Percentiles rank a stretch among this genome's conserved stretches.
Evolutionary conservation across 192 early-diverging fungal genomes (phyloP).

Genomic region (Rhizophagus sp.): DNA sequence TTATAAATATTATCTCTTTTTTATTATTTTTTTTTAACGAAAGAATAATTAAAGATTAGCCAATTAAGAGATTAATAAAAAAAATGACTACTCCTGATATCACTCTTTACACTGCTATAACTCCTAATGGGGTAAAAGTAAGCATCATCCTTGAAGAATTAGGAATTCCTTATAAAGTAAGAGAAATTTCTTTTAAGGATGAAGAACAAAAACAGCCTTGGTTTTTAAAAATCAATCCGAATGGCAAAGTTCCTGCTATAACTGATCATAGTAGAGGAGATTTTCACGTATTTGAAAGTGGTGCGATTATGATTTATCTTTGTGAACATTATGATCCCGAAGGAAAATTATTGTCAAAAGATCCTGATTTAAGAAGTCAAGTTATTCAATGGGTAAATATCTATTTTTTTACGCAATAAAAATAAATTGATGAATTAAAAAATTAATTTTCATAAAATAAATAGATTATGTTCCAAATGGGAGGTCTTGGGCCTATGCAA

Average conservation of each 20-base stretch:
- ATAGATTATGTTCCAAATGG: conserved; percentile 49
- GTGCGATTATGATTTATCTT: conserved; percentile 61
- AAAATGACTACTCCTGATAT: conserved; percentile 2
- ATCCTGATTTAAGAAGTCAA: conserved; percentile 40
- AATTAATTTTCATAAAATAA: no score
- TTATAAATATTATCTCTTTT: no score
- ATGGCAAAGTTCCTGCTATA: conserved; percentile 51
- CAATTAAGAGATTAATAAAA: no score
- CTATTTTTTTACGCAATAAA: background rate
- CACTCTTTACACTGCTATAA: background rate
- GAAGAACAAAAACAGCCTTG: conserved; percentile 31
- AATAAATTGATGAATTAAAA: no score
- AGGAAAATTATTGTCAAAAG: conserved; percentile 44
- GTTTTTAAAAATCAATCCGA: conserved; percentile 59
- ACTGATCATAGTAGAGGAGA: conserved; percentile 51
- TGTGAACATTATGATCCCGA: conserved; percentile 54
- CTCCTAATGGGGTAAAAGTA: background rate
- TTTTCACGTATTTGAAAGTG: conserved; percentile 58
- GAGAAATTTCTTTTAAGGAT: conserved; percentile 38
- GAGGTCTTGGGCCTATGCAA: no score
- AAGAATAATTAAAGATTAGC: no score
- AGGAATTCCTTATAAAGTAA: conserved; percentile 42
- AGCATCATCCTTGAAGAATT: conserved; percentile 48
- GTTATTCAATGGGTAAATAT: conserved; percentile 50
- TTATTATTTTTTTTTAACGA: no score